Evolutionary conservation across 2,329 filamentous ascomycete species (phyloP).

Genomic region (Trichoderma lentiforme): DNA sequence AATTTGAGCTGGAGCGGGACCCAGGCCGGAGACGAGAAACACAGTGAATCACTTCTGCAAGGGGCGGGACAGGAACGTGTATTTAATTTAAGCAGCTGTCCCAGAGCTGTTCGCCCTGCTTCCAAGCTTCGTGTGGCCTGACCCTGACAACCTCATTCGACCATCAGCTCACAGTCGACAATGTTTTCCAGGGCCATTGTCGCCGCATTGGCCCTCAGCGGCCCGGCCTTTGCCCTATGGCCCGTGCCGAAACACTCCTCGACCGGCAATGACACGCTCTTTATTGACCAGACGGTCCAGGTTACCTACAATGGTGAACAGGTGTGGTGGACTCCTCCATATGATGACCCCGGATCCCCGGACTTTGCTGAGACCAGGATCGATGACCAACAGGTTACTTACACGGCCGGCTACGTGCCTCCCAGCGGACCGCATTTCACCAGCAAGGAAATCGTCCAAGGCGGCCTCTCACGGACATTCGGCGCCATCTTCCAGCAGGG

Average conservation of each 20-base stretch:
- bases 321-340: constrained; percentile 9
- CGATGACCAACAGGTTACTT: constrained; percentile 41
- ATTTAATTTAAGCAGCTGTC: constrained; percentile 8
- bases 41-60: not conserved
- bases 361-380: constrained; percentile 16
- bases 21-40: not conserved
- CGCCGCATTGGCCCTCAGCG: constrained; percentile 4
- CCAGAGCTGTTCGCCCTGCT: not conserved
- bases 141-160: not conserved
- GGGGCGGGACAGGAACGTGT: not conserved
- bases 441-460: constrained; percentile 54
- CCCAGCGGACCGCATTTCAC: constrained; percentile 38
- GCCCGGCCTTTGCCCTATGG: constrained; percentile 52
- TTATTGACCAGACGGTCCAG: constrained; percentile 49
- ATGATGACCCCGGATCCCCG: not conserved
- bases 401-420: constrained; percentile 44
- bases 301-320: constrained; percentile 55
- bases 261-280: constrained; percentile 51
- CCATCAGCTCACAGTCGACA: not conserved
- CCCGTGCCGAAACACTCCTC: constrained; percentile 51
- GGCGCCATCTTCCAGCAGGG: constrained; percentile 63
- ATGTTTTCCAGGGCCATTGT: constrained; percentile 14
- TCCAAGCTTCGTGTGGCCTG: constrained; percentile 1
- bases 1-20: not conserved
- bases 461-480: constrained; percentile 57